These are phyloP conservation scores for Daldinia grandis DNA, from an alignment of 495 filamentous ascomycete genomes.

Conservation along the genomic window DNA sequence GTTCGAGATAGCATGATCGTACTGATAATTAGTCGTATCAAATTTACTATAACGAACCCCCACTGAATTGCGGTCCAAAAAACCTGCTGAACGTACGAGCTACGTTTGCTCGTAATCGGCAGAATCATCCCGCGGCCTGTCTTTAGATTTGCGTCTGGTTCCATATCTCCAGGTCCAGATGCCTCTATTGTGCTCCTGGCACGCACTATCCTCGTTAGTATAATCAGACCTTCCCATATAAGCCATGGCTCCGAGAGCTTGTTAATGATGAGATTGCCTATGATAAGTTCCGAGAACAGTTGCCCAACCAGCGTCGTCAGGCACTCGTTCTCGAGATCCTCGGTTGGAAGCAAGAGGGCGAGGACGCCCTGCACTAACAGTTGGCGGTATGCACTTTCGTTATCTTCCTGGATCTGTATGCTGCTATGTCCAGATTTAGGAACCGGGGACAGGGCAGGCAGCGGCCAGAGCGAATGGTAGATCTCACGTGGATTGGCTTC, in stretches of 20 bases:
- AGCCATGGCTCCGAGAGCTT: conserved; percentile 85
- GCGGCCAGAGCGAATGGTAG: conserved; percentile 84
- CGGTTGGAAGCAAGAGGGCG: conserved; percentile 84
- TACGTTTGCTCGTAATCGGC: conserved; percentile 45
- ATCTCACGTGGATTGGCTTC: conserved; percentile 68
- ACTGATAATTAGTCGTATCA: conserved; percentile 67
- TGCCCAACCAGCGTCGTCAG: conserved; percentile 82
- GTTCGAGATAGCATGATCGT: conserved; percentile 60
- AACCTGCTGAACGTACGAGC: conserved; percentile 52
- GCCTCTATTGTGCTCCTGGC: conserved; percentile 18
- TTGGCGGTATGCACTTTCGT: conserved; percentile 83
- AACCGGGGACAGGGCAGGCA: conserved; percentile 80
- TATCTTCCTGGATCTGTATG: conserved; percentile 68
- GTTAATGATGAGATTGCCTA: conserved; percentile 78
- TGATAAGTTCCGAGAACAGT: conserved; percentile 83
- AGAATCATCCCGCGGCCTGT: conserved; percentile 35
- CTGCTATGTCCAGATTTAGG: conserved; percentile 64
- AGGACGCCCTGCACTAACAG: conserved; percentile 80
- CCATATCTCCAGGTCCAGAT: conserved; percentile 36
- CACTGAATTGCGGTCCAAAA: conserved; percentile 79
- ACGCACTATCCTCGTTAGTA: conserved; percentile 46
- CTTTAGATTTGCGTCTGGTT: conserved; percentile 30
- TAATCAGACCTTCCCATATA: conserved; percentile 81
- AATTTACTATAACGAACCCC: conserved; percentile 69
- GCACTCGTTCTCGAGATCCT: conserved; percentile 88